Evolutionary conservation across 2,329 filamentous ascomycete genomes (phyloP), one percentile per base, ranked within the genome.

Genomic region (Ampelomyces quisqualis): DNA sequence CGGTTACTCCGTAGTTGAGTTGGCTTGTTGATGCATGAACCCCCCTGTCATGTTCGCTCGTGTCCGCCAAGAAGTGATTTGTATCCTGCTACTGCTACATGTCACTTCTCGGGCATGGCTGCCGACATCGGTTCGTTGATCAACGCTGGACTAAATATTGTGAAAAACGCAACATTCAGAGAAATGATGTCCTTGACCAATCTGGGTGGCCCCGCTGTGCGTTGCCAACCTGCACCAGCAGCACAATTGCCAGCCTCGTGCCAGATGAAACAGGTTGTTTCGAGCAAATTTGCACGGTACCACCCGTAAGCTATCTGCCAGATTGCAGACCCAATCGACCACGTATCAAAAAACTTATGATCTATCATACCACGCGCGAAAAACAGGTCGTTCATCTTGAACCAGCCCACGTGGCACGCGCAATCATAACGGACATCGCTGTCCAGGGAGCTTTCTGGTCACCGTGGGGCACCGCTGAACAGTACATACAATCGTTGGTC

Each of bases 51-150:
- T 73, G n/a, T n/a, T n/a, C n/a, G n/a, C n/a, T n/a, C n/a, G n/a
- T n/a, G n/a, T n/a, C n/a, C n/a, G n/a, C n/a, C n/a, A n/a, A n/a
- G n/a, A n/a, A n/a, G n/a, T n/a, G n/a, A n/a, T n/a, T n/a, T n/a
- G n/a, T n/a, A n/a, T n/a, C n/a, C n/a, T n/a, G n/a, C n/a, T n/a
- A n/a, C n/a, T n/a, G 78, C 81, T 1, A 73, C 74, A 2, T 83
- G 79, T 31, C 81, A 84, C 56, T 85, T 84, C 55, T 80, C 76
- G 1, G 81, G 84, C 22, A 84, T 84, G 81, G 80, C 81, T 3
- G 79, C 69, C 4, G 79, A 84, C 57, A 71, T 85, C 1, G 81
- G 81, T 0, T 72, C 73, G 1, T 55, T 84, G 17, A 83, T 85
- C 57, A 84, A 84, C 55, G 81, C 81, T 5, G 81, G 81, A 0